A percentile compares a stretch with the other conserved stretches of the same genome.
These are phyloP conservation scores for Apiotrichum akiyoshidainum DNA, from an alignment of 1,284 basidiomycete species.

Conservation along the genomic window DNA sequence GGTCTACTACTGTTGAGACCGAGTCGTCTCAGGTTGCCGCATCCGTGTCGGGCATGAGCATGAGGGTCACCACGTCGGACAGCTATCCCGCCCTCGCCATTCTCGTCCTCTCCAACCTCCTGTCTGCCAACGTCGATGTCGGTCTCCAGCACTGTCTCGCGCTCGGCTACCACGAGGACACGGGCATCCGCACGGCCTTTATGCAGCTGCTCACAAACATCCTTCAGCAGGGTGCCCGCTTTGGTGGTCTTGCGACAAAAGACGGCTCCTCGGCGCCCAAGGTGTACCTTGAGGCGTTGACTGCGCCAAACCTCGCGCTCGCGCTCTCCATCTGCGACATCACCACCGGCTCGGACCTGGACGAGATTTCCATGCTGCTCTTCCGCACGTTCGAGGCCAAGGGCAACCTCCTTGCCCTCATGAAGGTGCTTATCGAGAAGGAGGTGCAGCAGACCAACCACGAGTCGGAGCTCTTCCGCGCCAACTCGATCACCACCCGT, in stretches of 20 bases:
- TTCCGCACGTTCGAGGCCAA: slow-evolving; percentile 81
- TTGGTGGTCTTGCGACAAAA: slow-evolving; percentile 33
- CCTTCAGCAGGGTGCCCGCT: slow-evolving; percentile 67
- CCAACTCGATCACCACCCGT: slow-evolving; percentile 79
- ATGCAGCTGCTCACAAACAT: slow-evolving; percentile 84
- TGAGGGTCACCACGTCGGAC: slow-evolving; percentile 12
- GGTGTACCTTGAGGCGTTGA: slow-evolving; percentile 33
- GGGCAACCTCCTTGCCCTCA: slow-evolving; percentile 62
- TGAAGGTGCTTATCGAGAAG: slow-evolving; percentile 78
- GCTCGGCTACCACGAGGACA: slow-evolving; percentile 73
- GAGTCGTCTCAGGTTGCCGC: slow-evolving; percentile 23
- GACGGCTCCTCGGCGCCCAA: slow-evolving; percentile 25
- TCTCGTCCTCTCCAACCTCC: slow-evolving; percentile 73
- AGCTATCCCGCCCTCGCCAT: slow-evolving; percentile 48
- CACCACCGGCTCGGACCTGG: slow-evolving; percentile 71
- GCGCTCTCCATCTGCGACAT: slow-evolving; percentile 81
- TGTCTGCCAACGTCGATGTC: slow-evolving; percentile 80
- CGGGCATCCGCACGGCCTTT: slow-evolving; percentile 72
- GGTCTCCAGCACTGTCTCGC: slow-evolving; percentile 84
- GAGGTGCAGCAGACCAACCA: slow-evolving; percentile 73
- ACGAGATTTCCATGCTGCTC: slow-evolving; percentile 74
- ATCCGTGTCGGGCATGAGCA: slow-evolving; percentile 21
- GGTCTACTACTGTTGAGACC: slow-evolving; percentile 27
- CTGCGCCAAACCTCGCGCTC: slow-evolving; percentile 51
- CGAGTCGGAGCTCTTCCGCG: slow-evolving; percentile 75